Evolutionary conservation across 805 yeast species (phyloP), one percentile per base, ranked within the genome.

Genomic region (Cephaloascus albidus): DNA sequence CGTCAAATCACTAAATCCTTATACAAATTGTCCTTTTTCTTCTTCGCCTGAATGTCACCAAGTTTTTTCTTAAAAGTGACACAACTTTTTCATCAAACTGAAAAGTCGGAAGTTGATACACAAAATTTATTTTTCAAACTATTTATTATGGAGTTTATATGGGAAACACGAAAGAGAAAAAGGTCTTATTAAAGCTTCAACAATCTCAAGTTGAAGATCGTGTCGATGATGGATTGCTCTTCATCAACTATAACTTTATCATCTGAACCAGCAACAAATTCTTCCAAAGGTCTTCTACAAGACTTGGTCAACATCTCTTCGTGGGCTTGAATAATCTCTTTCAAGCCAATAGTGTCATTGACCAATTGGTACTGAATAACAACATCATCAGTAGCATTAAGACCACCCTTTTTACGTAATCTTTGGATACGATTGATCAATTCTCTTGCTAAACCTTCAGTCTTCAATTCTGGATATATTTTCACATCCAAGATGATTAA

Each of bases 401-500:
- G 73, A 27, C 96, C 95, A 47, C 85, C 88, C 75, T 89, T 88
- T 82, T 93, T 93, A 68, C 99, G 84, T 58, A 89, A 77, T 63
- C 96, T 83, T 74, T 93, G 99, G 50, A 93, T 87, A 66, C 98
- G 88, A 76, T 93, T 93, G 55, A 93, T 77, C 57, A 93, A 74
- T 64, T 93, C 97, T 71, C 99, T 86, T 4, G 96, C 96, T 52
- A 85, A 72, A 61, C 97, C 97, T 69, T 93, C 97, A 37, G 85
- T 80, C 66, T 82, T 81, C 61, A 90, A 73, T 51, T 89, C 96
- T 33, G 87, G 86, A 57, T 93, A 83, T 40, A 88, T 65, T 50
- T 83, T 85, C 48, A 86, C 83, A 55, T 93, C 98, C 61, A 93
- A 70, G 47, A 93, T 83, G 56, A 90, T 74, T 60, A 93, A 77